These are phyloP conservation scores for Penicillium angulare DNA, from an alignment of 495 filamentous ascomycete genomes.

Conservation along the genomic window DNA sequence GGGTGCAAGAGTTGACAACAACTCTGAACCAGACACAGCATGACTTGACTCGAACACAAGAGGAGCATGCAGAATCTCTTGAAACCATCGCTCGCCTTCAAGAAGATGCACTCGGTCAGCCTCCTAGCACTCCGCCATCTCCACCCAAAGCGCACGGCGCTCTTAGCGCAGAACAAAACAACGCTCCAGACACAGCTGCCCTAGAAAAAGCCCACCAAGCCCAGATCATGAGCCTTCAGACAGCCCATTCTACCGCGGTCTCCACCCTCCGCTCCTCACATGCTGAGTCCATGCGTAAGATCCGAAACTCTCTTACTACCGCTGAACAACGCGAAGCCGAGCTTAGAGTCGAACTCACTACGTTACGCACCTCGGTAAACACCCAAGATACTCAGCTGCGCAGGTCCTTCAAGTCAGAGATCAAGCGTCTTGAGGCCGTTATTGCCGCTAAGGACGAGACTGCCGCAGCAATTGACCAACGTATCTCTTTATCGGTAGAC, in stretches of 20 bases:
- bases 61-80: conserved; percentile 41
- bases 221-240: conserved; percentile 38
- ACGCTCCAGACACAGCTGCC: conserved; percentile 11
- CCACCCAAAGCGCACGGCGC: conserved; percentile 17
- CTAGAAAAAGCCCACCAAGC: conserved; percentile 37
- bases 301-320: conserved; percentile 38
- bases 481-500: conserved; percentile 44
- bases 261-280: conserved; percentile 43
- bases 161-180: conserved; percentile 6
- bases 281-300: conserved; percentile 40
- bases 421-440: conserved; percentile 32
- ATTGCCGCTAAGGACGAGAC: conserved; percentile 44
- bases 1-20: conserved; percentile 35
- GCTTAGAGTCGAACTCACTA: conserved; percentile 38
- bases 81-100: conserved; percentile 84
- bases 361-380: conserved; percentile 21
- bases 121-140: conserved; percentile 29
- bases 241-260: conserved; percentile 38
- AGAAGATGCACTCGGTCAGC: conserved; percentile 63
- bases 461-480: conserved; percentile 37
- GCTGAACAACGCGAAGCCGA: conserved; percentile 45
- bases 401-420: conserved; percentile 31
- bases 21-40: conserved; percentile 32
- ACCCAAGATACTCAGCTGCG: conserved; percentile 26
- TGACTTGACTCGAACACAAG: conserved; percentile 34